phyloP scores from a whole-genome alignment of 1,284 basidiomycete genomes.

The Cutaneotrichosporon arboriforme region DNA sequence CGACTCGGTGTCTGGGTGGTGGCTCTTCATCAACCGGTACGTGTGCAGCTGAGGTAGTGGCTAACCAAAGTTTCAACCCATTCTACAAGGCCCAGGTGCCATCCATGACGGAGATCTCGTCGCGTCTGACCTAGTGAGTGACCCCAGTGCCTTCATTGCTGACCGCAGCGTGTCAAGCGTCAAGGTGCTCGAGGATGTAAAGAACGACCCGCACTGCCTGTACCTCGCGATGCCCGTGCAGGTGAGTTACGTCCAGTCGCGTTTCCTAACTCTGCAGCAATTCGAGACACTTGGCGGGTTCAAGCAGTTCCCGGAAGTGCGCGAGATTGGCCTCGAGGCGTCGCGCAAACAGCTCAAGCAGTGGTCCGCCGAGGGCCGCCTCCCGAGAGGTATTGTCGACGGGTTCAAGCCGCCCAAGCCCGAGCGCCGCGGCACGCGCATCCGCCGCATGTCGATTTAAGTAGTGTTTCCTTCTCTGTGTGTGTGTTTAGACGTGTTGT shows the following conservation, averaged over 20 bases:
- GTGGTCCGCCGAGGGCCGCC: constrained; percentile 72
- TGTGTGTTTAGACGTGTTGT: no score
- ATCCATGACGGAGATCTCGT: constrained; percentile 93
- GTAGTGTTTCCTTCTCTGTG: no score
- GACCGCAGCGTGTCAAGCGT: constrained; percentile 83
- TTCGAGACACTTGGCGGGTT: constrained; percentile 47
- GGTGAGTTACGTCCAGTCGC: constrained; percentile 53
- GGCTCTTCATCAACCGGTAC: constrained; percentile 87
- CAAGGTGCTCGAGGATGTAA: constrained; percentile 89
- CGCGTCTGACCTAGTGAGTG: constrained; percentile 85
- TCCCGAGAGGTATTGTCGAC: constrained; percentile 65
- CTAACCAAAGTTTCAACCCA: constrained; percentile 56
- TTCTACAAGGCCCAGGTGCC: constrained; percentile 78
- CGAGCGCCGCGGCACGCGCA: constrained; percentile 32
- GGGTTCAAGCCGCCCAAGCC: constrained; percentile 33
- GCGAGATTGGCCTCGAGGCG: constrained; percentile 73
- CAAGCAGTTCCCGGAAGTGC: constrained; percentile 53
- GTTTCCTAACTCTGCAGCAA: constrained; percentile 18
- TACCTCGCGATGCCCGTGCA: constrained; percentile 96
- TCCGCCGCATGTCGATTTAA: constrained; percentile 24
- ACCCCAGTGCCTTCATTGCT: no score
- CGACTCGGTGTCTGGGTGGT: constrained; percentile 94
- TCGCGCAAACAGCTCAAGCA: constrained; percentile 67
- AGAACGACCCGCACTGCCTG: constrained; percentile 75
- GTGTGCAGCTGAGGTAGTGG: constrained; percentile 18